Evolutionary conservation across 345 rosid genomes (phyloP), one percentile per base, ranked within the genome.

Genomic region (Dipteronia dyeriana): DNA sequence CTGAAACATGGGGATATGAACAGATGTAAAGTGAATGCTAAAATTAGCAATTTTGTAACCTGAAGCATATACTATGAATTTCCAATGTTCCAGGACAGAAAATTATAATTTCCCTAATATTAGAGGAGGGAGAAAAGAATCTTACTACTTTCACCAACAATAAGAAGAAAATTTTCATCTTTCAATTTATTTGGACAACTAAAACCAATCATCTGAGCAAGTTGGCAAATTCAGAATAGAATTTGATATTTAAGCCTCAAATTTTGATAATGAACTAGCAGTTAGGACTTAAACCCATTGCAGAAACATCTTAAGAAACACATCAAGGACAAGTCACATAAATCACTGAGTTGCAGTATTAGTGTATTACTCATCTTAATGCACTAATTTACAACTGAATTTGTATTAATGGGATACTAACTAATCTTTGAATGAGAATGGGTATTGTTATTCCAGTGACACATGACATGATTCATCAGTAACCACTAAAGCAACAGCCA

Each of bases 41-140:
- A 25, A 70, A 70, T 51, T n/a, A 19, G 11, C 26, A 49, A 25
- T 49, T 14, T 4, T 45, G 9, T 45, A 20, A 14, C 7, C 17
- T 23, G 4, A 47, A 25, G 20, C 11, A 31, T 26, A 47, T 9
- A n/a, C 39, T 34, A 14, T 34, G 38, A 31, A 65, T 31, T 20
- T 59, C 47, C 70, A 66, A 66, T 19, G 10, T 66, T 66, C 5
- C 1, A 22, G 63, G 41, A 4, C 13, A 7, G 1, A 7, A 17
- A 16, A 34, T 9, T 53, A 70, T 16, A 14, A 53, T 71, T 71
- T 71, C 31, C 51, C 62, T n/a, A 31, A 56, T 31, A 71, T n/a
- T 43, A 71, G 12, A 26, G 11, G n/a, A 25, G 2, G 34, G 25
- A 23, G 2, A 69, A 69, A 69, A 47, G 45, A 13, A 0, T 43